Evolutionary conservation across 2,329 filamentous ascomycete species (phyloP).

Genomic region (Lasiodiplodia hormozganensis): DNA sequence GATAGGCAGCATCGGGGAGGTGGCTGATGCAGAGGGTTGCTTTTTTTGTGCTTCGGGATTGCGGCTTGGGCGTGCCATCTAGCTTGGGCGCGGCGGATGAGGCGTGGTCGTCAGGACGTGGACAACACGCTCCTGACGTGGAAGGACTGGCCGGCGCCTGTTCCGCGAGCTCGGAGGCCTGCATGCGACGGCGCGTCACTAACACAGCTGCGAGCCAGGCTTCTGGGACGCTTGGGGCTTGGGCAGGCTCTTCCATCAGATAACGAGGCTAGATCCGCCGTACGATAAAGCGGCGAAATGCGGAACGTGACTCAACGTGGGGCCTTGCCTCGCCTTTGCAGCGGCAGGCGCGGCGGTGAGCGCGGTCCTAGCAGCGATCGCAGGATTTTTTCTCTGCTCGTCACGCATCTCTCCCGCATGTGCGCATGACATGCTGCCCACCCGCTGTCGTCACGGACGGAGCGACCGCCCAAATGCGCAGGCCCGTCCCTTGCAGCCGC

Average conservation of each 20-base stretch:
- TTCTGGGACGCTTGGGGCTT: slow-evolving; percentile 24
- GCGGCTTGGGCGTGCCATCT: slow-evolving; percentile 22
- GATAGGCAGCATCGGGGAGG: slow-evolving; percentile 25
- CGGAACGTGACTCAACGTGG: slow-evolving; percentile 17
- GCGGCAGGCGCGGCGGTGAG: slow-evolving; percentile 25
- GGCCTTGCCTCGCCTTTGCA: slow-evolving; percentile 9
- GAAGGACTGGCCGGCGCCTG: slow-evolving; percentile 16
- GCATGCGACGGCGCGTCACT: slow-evolving; percentile 27
- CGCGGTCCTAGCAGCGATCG: not conserved
- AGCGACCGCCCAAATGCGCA: slow-evolving; percentile 3
- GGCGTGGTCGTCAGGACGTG: slow-evolving; percentile 23
- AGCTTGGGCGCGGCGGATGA: slow-evolving; percentile 23
- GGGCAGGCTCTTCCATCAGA: slow-evolving; percentile 15
- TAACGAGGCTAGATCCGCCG: slow-evolving; percentile 27
- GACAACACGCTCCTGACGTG: slow-evolving; percentile 26
- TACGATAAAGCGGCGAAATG: slow-evolving; percentile 25
- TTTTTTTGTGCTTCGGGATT: slow-evolving; percentile 27
- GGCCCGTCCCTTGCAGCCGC: slow-evolving; percentile 21
- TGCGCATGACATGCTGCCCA: slow-evolving; percentile 24
- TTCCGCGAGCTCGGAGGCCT: slow-evolving; percentile 21
- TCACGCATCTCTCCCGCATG: slow-evolving; percentile 4
- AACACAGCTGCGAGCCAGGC: slow-evolving; percentile 22
- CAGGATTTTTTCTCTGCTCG: slow-evolving; percentile 7
- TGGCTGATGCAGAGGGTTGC: slow-evolving; percentile 15
- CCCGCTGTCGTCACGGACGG: slow-evolving; percentile 11